Evolutionary conservation across 352 stramenopile genomes (phyloP), one percentile per base, ranked within the genome.

Genomic region (Pythium dissotocum): DNA sequence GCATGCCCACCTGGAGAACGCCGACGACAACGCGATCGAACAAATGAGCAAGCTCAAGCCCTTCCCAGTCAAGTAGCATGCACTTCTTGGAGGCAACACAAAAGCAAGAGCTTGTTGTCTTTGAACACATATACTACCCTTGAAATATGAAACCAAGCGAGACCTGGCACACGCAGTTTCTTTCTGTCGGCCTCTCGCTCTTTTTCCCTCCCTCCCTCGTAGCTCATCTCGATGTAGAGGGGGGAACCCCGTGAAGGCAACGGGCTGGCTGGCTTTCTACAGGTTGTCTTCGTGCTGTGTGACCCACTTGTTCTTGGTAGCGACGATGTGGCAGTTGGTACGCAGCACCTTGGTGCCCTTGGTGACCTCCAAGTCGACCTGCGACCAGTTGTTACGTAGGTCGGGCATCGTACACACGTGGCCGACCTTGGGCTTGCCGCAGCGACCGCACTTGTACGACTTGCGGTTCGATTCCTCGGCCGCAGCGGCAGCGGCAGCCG

Each of bases 331-430:
- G 73, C 80, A 90, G 70, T 89, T 93, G 32, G 85, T 76, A 42
- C 82, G 85, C 75, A 85, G 79, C 52, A 90, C 65, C 66, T 90
- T 93, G 55, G 87, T 71, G 13, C 84, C 84, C 72, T 91, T 90
- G 44, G 82, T 93, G 52, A 93, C 85, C 46, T 91, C 81, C 26
- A 91, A 56, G 60, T 93, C 82, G 63, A 82, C 81, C 56, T 94
- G 87, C 46, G 84, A 87, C 84, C 87, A 93, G 73, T 94, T 94
- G 73, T 94, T 94, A 61, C 87, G 84, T 61, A 91, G 76, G 56
- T 94, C 87, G 16, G 87, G 87, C 81, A 94, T 91, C 9, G 87
- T 93, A 68, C 87, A 95, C 49, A 94, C 84, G 63, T 95, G 87
- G 40, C 86, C 86, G 30, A 95, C 87, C 73, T 95, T 95, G 42